Conservation (phyloP, 164 flowering plant genomes). For the Umbellularia californica region DNA sequence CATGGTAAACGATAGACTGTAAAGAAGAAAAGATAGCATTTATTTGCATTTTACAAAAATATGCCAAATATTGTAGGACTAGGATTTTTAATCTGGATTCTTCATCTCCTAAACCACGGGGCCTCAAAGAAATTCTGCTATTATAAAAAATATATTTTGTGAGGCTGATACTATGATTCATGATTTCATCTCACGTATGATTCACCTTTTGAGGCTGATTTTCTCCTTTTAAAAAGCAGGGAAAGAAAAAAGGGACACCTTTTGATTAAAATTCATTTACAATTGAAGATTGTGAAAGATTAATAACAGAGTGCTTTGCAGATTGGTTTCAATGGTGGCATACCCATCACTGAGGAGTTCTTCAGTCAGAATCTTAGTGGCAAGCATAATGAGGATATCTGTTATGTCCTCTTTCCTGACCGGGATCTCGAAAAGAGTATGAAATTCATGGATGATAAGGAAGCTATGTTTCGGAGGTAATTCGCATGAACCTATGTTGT, state of each 20-base stretch:
- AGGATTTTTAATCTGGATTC: no score
- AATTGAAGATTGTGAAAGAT: not conserved
- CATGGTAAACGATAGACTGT: not conserved
- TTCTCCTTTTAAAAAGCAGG: no score
- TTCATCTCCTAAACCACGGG: no score
- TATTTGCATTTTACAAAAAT: no score
- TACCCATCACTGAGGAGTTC: conserved; percentile 73
- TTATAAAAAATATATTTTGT: no score
- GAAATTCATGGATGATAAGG: conserved; percentile 78
- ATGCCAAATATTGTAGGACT: no score
- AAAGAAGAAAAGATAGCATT: no score
- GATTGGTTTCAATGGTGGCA: conserved; percentile 85
- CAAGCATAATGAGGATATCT: conserved; percentile 61
- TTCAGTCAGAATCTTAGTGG: conserved; percentile 62
- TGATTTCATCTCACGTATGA: not conserved
- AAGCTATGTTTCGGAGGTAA: conserved; percentile 76
- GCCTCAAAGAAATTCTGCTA: no score
- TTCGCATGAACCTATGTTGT: not conserved
- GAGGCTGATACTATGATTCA: not conserved
- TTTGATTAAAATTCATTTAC: not conserved
- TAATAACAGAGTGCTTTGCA: conserved; percentile 20
- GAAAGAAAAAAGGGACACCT: no score
- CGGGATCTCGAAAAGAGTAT: conserved; percentile 54
- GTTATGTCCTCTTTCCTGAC: conserved; percentile 63
- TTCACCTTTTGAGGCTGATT: not conserved